phyloP scores from a whole-genome alignment of 2,329 filamentous ascomycete genomes.

The Colletotrichum viniferum region DNA sequence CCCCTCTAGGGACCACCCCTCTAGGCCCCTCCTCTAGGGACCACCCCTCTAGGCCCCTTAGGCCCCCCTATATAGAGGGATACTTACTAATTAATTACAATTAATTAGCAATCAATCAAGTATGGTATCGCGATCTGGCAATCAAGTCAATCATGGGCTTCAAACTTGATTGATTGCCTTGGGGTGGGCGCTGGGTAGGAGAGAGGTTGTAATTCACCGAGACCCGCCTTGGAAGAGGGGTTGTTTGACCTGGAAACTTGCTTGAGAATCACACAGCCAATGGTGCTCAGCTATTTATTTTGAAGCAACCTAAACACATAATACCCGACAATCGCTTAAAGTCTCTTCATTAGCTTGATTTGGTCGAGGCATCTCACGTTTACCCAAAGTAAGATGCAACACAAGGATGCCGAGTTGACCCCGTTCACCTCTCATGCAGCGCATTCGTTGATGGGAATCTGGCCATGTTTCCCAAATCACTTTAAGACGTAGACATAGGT shows the following conservation, averaged over 20 bases:
- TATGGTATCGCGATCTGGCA: too few relatives aligned
- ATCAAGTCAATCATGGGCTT: too few relatives aligned
- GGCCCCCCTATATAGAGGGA: too few relatives aligned
- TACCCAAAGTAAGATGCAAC: neutral
- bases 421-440: neutral
- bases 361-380: neutral
- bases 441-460: neutral
- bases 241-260: neutral
- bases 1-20: too few relatives aligned
- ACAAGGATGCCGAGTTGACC: neutral
- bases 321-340: neutral
- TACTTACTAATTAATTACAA: too few relatives aligned
- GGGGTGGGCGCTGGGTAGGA: too few relatives aligned
- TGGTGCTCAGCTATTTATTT: neutral
- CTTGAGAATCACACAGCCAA: neutral
- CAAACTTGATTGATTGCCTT: too few relatives aligned
- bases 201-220: neutral
- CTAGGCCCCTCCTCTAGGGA: too few relatives aligned
- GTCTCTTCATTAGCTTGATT: neutral
- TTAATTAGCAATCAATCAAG: too few relatives aligned
- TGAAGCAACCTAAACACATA: neutral
- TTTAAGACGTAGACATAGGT: neutral
- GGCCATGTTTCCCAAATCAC: neutral
- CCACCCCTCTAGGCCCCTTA: too few relatives aligned
- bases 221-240: neutral